Conservation (phyloP, 306 rosid species). For the Cucurbita moschata region DNA sequence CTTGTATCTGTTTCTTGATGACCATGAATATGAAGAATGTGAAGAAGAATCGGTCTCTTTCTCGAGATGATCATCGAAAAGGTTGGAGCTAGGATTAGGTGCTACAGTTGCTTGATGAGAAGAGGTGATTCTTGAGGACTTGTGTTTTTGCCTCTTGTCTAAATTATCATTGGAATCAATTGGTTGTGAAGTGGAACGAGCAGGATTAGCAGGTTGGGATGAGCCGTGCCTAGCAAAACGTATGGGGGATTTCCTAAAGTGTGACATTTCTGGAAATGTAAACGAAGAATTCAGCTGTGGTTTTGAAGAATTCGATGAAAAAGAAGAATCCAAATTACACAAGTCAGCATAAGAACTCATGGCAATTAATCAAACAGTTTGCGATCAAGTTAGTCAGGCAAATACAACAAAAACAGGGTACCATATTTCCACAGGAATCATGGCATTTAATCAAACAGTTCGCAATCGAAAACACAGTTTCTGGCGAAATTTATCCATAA, state of each 20-base stretch:
- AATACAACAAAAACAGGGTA: not conserved
- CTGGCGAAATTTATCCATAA: not conserved
- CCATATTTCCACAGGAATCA: not conserved
- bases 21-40: conserved; percentile 21
- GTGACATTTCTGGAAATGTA: conserved; percentile 2
- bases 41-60: conserved; percentile 21
- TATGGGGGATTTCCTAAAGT: conserved; percentile 3
- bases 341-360: not conserved
- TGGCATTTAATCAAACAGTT: not conserved
- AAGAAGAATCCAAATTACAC: not conserved
- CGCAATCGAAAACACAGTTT: not conserved
- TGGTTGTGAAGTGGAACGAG: not conserved
- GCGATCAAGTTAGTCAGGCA: not conserved
- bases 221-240: not conserved
- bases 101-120: conserved; percentile 15
- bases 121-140: not conserved
- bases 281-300: not conserved
- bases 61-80: conserved; percentile 44
- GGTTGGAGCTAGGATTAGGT: conserved; percentile 39
- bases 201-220: not conserved
- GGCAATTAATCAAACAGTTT: not conserved
- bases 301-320: not conserved
- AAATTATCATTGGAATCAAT: not conserved
- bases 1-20: conserved; percentile 45
- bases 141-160: not conserved